A percentile compares a stretch with the other conserved stretches of the same genome.
These are phyloP conservation scores for Paraphoma chrysanthemicola DNA, from an alignment of 2,329 filamentous ascomycete genomes.

Conservation along the genomic window DNA sequence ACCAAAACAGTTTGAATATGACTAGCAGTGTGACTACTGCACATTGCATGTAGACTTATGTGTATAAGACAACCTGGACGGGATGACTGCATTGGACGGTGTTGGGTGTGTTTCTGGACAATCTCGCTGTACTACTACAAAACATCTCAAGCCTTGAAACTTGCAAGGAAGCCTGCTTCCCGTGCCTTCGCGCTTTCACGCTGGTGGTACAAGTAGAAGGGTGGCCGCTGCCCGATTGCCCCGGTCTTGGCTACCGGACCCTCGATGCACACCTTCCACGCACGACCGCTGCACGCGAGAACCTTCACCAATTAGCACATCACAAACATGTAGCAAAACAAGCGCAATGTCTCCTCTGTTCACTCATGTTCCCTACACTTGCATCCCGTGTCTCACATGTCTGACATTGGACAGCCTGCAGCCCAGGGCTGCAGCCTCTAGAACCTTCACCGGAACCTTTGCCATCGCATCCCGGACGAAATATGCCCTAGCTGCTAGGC, in stretches of 20 bases:
- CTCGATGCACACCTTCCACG: neutral
- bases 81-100: constrained; percentile 12
- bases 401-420: neutral
- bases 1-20: constrained; percentile 12
- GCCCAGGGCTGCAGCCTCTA: neutral
- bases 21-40: neutral
- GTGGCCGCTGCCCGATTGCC: constrained; percentile 6
- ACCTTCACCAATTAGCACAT: neutral
- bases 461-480: neutral
- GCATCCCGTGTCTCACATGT: neutral
- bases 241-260: constrained; percentile 10
- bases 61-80: constrained; percentile 17
- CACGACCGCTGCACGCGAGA: neutral
- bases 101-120: constrained; percentile 8
- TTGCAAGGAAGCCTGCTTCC: neutral
- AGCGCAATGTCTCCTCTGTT: neutral
- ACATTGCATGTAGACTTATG: constrained; percentile 21
- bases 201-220: neutral
- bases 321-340: neutral
- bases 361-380: neutral
- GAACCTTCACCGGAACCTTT: constrained; percentile 13
- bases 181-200: neutral
- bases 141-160: neutral
- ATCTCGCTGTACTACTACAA: constrained; percentile 5
- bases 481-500: constrained; percentile 7